phyloP scores from a whole-genome alignment of 257 asterid genomes.

The Rubia yunnanensis region DNA sequence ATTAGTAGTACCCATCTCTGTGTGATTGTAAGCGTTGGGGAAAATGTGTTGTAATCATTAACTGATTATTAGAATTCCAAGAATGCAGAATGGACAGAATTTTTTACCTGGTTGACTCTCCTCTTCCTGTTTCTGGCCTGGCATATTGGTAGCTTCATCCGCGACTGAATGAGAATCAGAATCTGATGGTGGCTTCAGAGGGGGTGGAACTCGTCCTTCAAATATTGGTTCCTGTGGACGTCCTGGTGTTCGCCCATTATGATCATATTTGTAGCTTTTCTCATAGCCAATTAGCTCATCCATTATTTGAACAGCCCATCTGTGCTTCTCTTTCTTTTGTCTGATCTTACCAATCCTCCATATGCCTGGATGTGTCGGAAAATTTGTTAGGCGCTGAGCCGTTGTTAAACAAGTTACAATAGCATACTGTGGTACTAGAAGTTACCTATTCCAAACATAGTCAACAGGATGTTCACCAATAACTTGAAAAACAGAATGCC shows the following conservation, averaged over 20 bases:
- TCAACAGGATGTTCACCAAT: conserved; percentile 11
- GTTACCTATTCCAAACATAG: conserved; percentile 23
- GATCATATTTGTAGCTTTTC: neutral
- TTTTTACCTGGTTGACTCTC: neutral
- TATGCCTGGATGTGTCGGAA: neutral
- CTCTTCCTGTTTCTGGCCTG: neutral
- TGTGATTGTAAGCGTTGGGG: neutral
- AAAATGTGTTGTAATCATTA: neutral
- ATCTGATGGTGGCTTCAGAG: neutral
- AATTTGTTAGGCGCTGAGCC: neutral
- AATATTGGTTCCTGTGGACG: no score
- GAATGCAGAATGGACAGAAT: no score
- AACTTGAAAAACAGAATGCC: conserved; percentile 8
- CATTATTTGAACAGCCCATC: neutral
- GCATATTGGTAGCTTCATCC: no score
- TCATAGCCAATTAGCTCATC: neutral
- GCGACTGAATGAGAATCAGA: no score
- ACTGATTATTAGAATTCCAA: neutral
- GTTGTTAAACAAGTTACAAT: neutral
- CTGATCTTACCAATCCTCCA: neutral
- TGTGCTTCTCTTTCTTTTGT: conserved; percentile 1
- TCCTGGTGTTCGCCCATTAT: neutral
- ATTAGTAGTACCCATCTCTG: neutral
- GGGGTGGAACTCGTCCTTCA: neutral
- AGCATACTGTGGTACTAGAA: neutral